Conservation (phyloP, 2,329 filamentous ascomycete species). For the Metarhizium robertsii region DNA sequence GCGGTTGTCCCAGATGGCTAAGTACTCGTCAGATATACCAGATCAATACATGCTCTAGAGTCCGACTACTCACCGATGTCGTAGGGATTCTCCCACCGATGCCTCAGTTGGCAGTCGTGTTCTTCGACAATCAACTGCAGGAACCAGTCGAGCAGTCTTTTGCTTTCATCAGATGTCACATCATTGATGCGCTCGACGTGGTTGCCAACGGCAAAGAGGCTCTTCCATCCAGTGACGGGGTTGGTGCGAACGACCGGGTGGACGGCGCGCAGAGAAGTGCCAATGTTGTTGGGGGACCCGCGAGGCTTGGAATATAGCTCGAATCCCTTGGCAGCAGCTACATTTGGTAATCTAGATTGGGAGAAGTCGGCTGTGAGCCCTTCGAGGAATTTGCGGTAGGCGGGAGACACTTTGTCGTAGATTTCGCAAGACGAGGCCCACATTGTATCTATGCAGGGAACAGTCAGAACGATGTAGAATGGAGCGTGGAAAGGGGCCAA, state of each 20-base stretch:
- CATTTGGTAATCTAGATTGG: constrained; percentile 39
- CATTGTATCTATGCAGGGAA: no score
- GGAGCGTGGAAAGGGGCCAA: no score
- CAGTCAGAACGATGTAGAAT: no score
- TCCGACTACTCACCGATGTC: no score
- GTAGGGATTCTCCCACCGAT: constrained; percentile 29
- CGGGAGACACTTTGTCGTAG: constrained; percentile 43
- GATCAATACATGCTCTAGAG: no score
- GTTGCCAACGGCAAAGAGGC: constrained; percentile 39
- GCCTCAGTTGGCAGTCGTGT: constrained; percentile 48
- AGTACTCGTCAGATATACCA: constrained; percentile 31
- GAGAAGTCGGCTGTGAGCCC: constrained; percentile 37
- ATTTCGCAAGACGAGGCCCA: constrained; percentile 55
- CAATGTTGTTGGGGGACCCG: constrained; percentile 49
- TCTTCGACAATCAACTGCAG: constrained; percentile 41
- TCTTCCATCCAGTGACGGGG: constrained; percentile 50
- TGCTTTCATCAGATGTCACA: constrained; percentile 43
- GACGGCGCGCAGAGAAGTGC: constrained; percentile 37
- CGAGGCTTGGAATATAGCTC: constrained; percentile 32
- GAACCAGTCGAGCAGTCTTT: constrained; percentile 38
- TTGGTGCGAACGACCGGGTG: constrained; percentile 51
- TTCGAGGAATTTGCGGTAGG: constrained; percentile 37
- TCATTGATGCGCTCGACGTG: constrained; percentile 47
- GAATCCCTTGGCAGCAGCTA: constrained; percentile 36
- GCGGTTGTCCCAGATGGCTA: constrained; percentile 59